These are phyloP conservation scores for Dinochytrium kinnereticum DNA, from an alignment of 371 early-diverging fungal genomes.

Conservation along the genomic window DNA sequence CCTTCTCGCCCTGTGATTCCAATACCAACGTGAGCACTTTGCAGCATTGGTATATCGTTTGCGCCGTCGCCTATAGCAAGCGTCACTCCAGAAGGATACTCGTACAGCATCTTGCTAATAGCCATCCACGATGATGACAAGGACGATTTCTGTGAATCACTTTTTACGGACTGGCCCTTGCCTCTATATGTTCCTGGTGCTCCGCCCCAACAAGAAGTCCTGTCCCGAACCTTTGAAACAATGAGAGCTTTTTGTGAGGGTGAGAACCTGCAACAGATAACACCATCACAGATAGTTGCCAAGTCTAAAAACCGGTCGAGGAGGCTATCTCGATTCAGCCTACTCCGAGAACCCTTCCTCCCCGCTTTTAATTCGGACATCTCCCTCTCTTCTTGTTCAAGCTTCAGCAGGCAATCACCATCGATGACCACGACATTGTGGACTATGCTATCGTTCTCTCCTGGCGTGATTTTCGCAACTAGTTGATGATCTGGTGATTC, in stretches of 20 bases:
- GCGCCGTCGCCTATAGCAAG: conserved; percentile 91
- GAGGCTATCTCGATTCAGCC: neutral
- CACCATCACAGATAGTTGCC: conserved; percentile 78
- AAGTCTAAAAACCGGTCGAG: conserved; percentile 67
- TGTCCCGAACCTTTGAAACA: conserved; percentile 72
- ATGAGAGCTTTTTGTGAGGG: conserved; percentile 99
- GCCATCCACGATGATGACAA: too few relatives aligned
- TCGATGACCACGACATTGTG: conserved; percentile 22
- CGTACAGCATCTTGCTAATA: too few relatives aligned
- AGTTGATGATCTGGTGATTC: neutral
- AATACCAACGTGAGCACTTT: conserved; percentile 94
- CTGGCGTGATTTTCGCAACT: neutral
- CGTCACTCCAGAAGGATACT: conserved; percentile 36
- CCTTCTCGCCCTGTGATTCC: conserved; percentile 99
- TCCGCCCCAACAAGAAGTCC: too few relatives aligned
- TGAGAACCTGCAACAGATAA: conserved; percentile 98
- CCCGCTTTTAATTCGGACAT: conserved; percentile 19
- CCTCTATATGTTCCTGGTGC: too few relatives aligned
- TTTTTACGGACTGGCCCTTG: too few relatives aligned
- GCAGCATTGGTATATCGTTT: conserved; percentile 99
- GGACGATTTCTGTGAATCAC: too few relatives aligned
- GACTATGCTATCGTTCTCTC: neutral
- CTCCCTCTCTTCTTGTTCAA: conserved; percentile 65
- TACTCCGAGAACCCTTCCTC: neutral
- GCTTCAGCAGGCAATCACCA: conserved; percentile 16